phyloP scores from a whole-genome alignment of 345 rosid species.

The Boechera divaricarpa region DNA sequence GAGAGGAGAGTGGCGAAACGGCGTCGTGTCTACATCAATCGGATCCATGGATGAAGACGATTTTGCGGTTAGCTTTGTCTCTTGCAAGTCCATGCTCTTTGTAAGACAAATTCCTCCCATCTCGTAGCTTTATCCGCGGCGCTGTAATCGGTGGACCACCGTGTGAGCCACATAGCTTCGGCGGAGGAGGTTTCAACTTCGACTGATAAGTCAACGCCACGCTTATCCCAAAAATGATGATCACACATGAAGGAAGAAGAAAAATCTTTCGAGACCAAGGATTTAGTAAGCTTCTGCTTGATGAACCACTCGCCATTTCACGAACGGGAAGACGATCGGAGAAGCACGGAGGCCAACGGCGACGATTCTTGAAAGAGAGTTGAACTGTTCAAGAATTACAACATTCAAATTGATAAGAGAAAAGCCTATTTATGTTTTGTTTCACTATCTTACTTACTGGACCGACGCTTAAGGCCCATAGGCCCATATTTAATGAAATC shows the following conservation, averaged over 20 bases:
- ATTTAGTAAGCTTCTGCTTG: background rate
- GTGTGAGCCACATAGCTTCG: slow-evolving; percentile 52
- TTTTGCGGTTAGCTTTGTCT: slow-evolving; percentile 51
- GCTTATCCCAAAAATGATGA: slow-evolving; percentile 34
- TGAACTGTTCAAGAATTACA: background rate
- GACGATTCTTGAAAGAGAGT: background rate
- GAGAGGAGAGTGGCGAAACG: slow-evolving; percentile 43
- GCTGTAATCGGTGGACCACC: slow-evolving; percentile 57
- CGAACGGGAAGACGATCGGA: background rate
- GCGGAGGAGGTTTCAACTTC: slow-evolving; percentile 50
- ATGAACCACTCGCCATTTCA: slow-evolving; percentile 5
- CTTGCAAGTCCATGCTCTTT: slow-evolving; percentile 59
- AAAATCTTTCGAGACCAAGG: background rate
- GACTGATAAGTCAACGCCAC: slow-evolving; percentile 51
- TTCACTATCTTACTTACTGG: background rate
- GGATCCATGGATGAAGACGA: slow-evolving; percentile 55
- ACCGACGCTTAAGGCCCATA: background rate
- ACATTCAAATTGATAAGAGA: too few species aligned
- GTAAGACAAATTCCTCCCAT: slow-evolving; percentile 63
- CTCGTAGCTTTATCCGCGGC: slow-evolving; percentile 58
- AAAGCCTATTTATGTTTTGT: background rate
- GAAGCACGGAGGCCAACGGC: background rate
- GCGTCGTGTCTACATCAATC: slow-evolving; percentile 51
- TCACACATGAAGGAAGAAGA: slow-evolving; percentile 2
- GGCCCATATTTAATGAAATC: slow-evolving; percentile 2